Evolutionary conservation across 2,329 filamentous ascomycete genomes (phyloP), one percentile per base, ranked within the genome.

Genomic region (Colletotrichum sp.): DNA sequence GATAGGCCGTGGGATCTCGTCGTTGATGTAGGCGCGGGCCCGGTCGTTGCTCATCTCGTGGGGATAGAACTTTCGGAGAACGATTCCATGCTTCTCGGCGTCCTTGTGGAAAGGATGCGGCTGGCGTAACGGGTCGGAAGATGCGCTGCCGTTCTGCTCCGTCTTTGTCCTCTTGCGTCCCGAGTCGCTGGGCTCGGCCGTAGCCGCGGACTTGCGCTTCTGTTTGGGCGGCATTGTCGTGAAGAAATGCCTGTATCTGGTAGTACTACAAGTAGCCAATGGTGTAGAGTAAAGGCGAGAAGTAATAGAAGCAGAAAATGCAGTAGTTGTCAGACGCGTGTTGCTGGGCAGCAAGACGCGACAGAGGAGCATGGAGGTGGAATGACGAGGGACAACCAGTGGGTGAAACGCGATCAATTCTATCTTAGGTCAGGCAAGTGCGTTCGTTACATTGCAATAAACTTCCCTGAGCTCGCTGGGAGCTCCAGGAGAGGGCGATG

Each of bases 31-130:
- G 68, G 93, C 92, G 7, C 88, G 87, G 68, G 94, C 96, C 52
- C 96, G 92, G 66, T 90, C 91, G 80, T 95, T 97, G 85, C 90
- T 94, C 93, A 98, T 98, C 82, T 98, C 95, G 1, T 91, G 90
- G 0, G 95, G 95, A 80, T 98, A 98, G 85, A 93, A 98, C 64
- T 94, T 90, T 55, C 93, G 92, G 44, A 94, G 87, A 0, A 95
- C 91, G 66, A 95, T 92, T 21, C 92, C 93, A 78, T 93, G 79
- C 26, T 88, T 84, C 77, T 90, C 89, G 10, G 88, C 85, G 26
- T 87, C 84, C 18, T 83, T 80, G n/a, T 87, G 81, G 57, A 86
- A 86, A 13, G 86, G 87, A 76, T 91, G 89, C 0, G 88, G 89
- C 28, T 84, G 81, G 44, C 84, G 85, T 68, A 90, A 80, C 30